These are phyloP conservation scores for Berkeleyomyces rouxiae DNA, from an alignment of 2,329 filamentous ascomycete genomes.

Conservation along the genomic window DNA sequence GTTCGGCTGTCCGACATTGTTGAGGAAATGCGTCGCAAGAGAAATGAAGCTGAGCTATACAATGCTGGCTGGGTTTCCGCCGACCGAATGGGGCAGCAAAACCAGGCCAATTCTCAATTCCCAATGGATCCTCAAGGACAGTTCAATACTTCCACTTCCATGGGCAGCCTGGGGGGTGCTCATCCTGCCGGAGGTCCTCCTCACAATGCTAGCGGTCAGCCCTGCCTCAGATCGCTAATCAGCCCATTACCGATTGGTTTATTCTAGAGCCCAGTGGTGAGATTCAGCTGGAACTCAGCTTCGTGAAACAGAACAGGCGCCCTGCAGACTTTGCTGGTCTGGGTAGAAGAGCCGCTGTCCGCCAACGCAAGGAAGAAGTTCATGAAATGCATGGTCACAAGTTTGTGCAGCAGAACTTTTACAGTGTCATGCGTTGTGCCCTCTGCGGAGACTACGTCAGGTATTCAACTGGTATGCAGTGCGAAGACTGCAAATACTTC, in stretches of 20 bases:
- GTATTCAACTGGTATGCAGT: slow-evolving; percentile 97
- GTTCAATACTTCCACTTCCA: slow-evolving; percentile 14
- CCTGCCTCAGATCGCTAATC: slow-evolving; percentile 35
- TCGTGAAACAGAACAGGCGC: slow-evolving; percentile 74
- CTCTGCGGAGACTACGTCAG: slow-evolving; percentile 97
- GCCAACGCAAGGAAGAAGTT: slow-evolving; percentile 93
- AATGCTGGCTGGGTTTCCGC: slow-evolving; percentile 93
- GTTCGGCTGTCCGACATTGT: slow-evolving; percentile 92
- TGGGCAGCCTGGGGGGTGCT: slow-evolving; percentile 22
- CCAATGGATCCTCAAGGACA: slow-evolving; percentile 34
- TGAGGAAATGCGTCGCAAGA: slow-evolving; percentile 93
- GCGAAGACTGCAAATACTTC: slow-evolving; percentile 98
- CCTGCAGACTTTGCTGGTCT: slow-evolving; percentile 82
- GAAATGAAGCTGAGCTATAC: slow-evolving; percentile 90
- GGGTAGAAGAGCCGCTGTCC: slow-evolving; percentile 85
- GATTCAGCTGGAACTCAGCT: slow-evolving; percentile 81
- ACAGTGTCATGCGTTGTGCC: slow-evolving; percentile 99
- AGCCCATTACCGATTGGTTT: slow-evolving; percentile 85
- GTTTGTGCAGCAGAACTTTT: slow-evolving; percentile 96
- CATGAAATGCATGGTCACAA: slow-evolving; percentile 99
- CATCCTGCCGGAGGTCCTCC: slow-evolving; percentile 27
- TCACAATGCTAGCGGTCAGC: slow-evolving; percentile 18
- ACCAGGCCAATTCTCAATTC: slow-evolving; percentile 36
- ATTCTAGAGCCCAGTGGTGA: slow-evolving; percentile 86
- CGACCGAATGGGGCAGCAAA: slow-evolving; percentile 65